These are phyloP conservation scores for Strigomonas culicis DNA, from an alignment of 208 protist genomes.

Conservation along the genomic window DNA sequence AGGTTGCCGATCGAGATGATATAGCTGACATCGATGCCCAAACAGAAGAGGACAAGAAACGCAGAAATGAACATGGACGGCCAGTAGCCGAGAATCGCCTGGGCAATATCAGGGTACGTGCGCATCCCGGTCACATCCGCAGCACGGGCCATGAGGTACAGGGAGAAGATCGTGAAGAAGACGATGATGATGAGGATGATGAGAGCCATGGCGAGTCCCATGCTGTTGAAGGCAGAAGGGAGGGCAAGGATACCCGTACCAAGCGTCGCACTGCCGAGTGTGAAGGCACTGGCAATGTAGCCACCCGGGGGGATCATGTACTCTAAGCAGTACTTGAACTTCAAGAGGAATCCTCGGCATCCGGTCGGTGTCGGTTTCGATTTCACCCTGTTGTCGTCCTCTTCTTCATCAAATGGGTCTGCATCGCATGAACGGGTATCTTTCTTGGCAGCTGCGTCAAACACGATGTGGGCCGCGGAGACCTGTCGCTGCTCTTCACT, in stretches of 20 bases:
- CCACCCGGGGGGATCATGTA: slow-evolving; percentile 34
- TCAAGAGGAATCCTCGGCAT: not conserved
- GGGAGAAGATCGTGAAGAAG: slow-evolving; percentile 53
- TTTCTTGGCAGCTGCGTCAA: too few species aligned
- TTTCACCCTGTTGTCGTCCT: not conserved
- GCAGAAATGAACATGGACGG: slow-evolving; percentile 20
- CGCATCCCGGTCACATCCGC: slow-evolving; percentile 24
- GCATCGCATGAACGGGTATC: not conserved
- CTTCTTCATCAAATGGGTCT: not conserved
- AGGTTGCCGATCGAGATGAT: slow-evolving; percentile 61
- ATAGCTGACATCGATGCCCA: slow-evolving; percentile 66
- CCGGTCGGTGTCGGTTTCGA: not conserved
- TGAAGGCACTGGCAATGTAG: slow-evolving; percentile 51
- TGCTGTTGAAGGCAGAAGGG: slow-evolving; percentile 51
- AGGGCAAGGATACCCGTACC: slow-evolving; percentile 66
- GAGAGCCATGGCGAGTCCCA: slow-evolving; percentile 38
- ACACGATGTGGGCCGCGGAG: too few species aligned
- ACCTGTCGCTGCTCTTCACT: too few species aligned
- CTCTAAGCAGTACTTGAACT: slow-evolving; percentile 2
- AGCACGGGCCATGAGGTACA: slow-evolving; percentile 44
- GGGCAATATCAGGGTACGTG: slow-evolving; percentile 40
- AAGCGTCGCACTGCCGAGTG: slow-evolving; percentile 45
- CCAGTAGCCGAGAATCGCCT: slow-evolving; percentile 24
- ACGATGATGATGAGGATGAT: slow-evolving; percentile 38
- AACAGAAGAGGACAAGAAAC: slow-evolving; percentile 30